Evolutionary conservation across 2,329 filamentous ascomycete genomes (phyloP), one percentile per base, ranked within the genome.

Genomic region (Rhynchosporium agropyri): DNA sequence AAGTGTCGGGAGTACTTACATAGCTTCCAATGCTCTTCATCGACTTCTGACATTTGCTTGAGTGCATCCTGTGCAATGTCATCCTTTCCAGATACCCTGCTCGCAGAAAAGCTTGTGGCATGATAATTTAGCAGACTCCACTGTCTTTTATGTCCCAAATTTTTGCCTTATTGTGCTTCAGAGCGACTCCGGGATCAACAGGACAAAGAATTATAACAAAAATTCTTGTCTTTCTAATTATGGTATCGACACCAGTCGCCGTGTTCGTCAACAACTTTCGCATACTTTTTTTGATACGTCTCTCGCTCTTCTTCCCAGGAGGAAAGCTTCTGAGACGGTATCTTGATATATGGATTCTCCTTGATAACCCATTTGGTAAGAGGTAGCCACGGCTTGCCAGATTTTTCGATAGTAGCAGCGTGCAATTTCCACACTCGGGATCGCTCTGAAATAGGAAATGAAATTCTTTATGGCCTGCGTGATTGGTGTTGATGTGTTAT

Each of bases 61-160:
- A 68, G 77, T 15, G 68, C 63, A 54, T 38, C 62, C 51, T 9
- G 45, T 43, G 67, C 54, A 66, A 72, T 61, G 46, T 72, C 65
- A 45, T 63, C 72, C 71, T 74, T 1, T 81, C 83, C 10, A 36
- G 33, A 10, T 8, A 42, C 43, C 43, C 7, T 46, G 10, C 43
- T 46, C 5, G 26, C 43, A 0, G 87, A 87, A 70, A 90, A 87
- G 0, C 84, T 80, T 3, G 82, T 74, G 12, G 79, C 80, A 0
- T 87, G 84, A 70, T 88, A 89, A 70, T 90, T 86, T 1, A 90
- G 79, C 43, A 89, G 69, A 71, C 90, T 90, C 85, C 86, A 89
- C 63, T 85, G 80, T 0, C 81, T 76, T 0, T 85, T 88, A 68
- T 90, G 90, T 0, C 80, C 80, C 85, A 89, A 77, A 71, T 87